Evolutionary conservation across 2,329 filamentous ascomycete genomes (phyloP).

Genomic region (Epichloe gansuensis): DNA sequence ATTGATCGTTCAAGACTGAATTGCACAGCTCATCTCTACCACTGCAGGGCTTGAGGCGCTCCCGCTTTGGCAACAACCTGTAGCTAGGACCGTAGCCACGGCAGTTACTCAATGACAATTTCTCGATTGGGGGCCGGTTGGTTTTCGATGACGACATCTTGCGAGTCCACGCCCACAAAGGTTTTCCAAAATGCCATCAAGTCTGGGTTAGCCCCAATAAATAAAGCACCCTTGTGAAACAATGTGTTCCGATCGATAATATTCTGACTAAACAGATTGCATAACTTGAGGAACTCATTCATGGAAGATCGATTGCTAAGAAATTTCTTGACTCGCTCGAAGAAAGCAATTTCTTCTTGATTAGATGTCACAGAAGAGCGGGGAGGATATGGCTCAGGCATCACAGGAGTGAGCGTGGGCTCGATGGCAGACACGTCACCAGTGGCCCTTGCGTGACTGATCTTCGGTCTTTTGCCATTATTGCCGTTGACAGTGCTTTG

Average conservation of each 20-base stretch:
- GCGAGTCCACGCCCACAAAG: slow-evolving; percentile 67
- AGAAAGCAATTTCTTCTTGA: slow-evolving; percentile 81
- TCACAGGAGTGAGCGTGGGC: slow-evolving; percentile 75
- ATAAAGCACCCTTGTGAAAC: slow-evolving; percentile 69
- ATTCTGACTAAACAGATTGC: slow-evolving; percentile 88
- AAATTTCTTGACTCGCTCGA: slow-evolving; percentile 93
- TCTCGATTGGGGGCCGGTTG: slow-evolving; percentile 62
- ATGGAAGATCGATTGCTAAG: slow-evolving; percentile 86
- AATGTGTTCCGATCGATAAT: slow-evolving; percentile 79
- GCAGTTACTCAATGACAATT: slow-evolving; percentile 91
- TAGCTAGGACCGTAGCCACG: slow-evolving; percentile 94
- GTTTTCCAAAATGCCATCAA: slow-evolving; percentile 80
- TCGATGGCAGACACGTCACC: slow-evolving; percentile 56
- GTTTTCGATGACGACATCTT: slow-evolving; percentile 70
- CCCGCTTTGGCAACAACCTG: slow-evolving; percentile 77
- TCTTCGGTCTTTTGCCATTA: slow-evolving; percentile 55
- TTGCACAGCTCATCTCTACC: slow-evolving; percentile 92
- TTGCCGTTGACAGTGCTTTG: slow-evolving; percentile 25
- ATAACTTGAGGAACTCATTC: slow-evolving; percentile 93
- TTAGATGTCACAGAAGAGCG: slow-evolving; percentile 60
- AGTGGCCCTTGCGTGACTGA: slow-evolving; percentile 54
- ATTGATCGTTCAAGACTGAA: slow-evolving; percentile 89
- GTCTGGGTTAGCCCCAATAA: slow-evolving; percentile 80
- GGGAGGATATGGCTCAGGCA: slow-evolving; percentile 78
- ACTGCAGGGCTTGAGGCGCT: slow-evolving; percentile 82